A percentile compares a stretch with the other conserved stretches of the same genome.
Evolutionary conservation across 495 filamentous ascomycete species (phyloP).

Genomic region (Penicillium coffeae): DNA sequence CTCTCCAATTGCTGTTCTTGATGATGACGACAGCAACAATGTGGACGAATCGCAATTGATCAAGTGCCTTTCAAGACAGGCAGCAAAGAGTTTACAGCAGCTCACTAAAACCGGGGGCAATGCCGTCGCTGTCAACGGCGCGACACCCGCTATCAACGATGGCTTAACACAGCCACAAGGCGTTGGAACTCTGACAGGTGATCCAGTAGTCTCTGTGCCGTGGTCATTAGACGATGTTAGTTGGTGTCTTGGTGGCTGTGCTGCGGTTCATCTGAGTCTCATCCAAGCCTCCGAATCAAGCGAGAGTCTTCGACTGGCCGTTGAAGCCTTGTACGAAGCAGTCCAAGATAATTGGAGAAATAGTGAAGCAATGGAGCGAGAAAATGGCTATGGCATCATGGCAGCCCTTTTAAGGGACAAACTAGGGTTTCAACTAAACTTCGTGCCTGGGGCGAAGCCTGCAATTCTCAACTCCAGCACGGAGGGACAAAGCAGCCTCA

Average conservation of each 20-base stretch:
- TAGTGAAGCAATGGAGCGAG: constrained; percentile 95
- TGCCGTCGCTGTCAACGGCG: constrained; percentile 81
- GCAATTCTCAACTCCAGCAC: constrained; percentile 25
- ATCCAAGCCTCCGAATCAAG: constrained; percentile 69
- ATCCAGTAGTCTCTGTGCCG: constrained; percentile 76
- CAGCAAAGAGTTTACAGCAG: constrained; percentile 67
- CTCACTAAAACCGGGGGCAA: constrained; percentile 70
- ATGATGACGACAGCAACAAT: constrained; percentile 64
- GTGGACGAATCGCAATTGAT: constrained; percentile 71
- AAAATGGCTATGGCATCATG: constrained; percentile 90
- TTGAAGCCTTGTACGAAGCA: constrained; percentile 77
- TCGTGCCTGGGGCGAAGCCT: constrained; percentile 31
- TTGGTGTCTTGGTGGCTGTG: constrained; percentile 86
- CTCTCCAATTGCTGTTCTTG: constrained; percentile 70
- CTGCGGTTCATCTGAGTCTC: constrained; percentile 76
- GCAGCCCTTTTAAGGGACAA: constrained; percentile 74
- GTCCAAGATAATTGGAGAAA: constrained; percentile 92
- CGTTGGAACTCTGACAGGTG: constrained; percentile 74
- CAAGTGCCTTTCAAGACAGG: constrained; percentile 69
- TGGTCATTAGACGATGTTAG: constrained; percentile 85
- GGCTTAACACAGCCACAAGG: constrained; percentile 74
- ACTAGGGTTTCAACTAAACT: constrained; percentile 46
- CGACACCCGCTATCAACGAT: constrained; percentile 84
- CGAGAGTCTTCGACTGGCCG: constrained; percentile 66
- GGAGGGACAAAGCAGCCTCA: constrained; percentile 58